phyloP scores from a whole-genome alignment of 257 asterid species.

The Gentiana macrophylla region DNA sequence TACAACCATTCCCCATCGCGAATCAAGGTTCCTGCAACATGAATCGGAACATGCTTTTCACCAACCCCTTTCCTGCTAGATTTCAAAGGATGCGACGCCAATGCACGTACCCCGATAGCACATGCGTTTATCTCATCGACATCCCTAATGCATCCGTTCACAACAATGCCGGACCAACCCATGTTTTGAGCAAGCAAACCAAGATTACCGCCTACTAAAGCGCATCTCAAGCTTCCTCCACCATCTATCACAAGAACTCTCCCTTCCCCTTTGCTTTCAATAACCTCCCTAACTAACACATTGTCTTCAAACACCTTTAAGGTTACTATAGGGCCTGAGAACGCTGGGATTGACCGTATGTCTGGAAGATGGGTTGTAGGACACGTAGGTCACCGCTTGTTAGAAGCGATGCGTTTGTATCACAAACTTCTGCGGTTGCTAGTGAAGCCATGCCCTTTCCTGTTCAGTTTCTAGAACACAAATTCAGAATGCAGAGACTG shows the following conservation, averaged over 20 bases:
- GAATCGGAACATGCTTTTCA: constrained; percentile 37
- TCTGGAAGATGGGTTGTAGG: constrained; percentile 67
- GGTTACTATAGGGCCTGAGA: constrained; percentile 63
- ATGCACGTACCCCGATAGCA: constrained; percentile 74
- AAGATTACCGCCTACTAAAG: constrained; percentile 69
- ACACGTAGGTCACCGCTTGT: constrained; percentile 59
- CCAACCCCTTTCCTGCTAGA: constrained; percentile 58
- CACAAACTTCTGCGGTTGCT: constrained; percentile 81
- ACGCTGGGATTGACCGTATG: constrained; percentile 56
- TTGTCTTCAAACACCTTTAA: constrained; percentile 78
- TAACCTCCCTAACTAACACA: constrained; percentile 62
- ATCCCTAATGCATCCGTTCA: constrained; percentile 73
- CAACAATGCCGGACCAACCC: constrained; percentile 72
- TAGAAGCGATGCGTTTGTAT: constrained; percentile 46
- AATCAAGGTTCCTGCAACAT: constrained; percentile 51
- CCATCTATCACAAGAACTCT: constrained; percentile 77
- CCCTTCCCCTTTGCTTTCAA: constrained; percentile 66
- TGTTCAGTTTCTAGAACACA: background rate
- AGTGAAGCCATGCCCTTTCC: constrained; percentile 44
- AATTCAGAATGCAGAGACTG: no score
- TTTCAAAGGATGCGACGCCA: constrained; percentile 76
- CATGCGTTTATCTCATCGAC: constrained; percentile 80
- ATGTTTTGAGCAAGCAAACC: constrained; percentile 65
- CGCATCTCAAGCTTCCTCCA: constrained; percentile 79
- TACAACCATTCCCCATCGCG: constrained; percentile 82